Base-by-base conservation (phyloP, 2,329 filamentous ascomycete genomes). In the Exophiala viscosa region DNA sequence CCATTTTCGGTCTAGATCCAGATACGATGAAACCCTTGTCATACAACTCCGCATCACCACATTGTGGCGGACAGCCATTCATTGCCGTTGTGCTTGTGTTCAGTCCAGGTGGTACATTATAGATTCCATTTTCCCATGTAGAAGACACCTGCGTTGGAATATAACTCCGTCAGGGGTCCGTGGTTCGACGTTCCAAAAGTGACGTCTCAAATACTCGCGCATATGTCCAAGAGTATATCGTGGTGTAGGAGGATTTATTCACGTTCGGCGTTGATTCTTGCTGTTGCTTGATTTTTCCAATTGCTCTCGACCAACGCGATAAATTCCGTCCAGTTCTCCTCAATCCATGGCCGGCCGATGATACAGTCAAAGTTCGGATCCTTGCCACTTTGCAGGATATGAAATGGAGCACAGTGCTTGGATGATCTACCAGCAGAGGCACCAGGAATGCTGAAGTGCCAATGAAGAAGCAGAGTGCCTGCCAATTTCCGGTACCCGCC, bases 321-420 rank as follows among this genome's bases (percentile, higher is more conserved):
- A 31, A 59, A 59, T 28, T 53, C 53, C 14, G 17, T 14, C 50
- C 46, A 54, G 45, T 60, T 49, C n/a, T 54, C 45, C n/a, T 39
- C 33, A 23, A 60, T 58, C 58, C 58, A 60, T 17, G 48, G 52
- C 10, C 47, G 47, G 17, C 58, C 55, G 17, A 60, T 51, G 39
- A 60, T 57, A 36, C 55, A 56, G 45, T 60, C 58, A 45, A 60
- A 60, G 38, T 40, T 47, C 3, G 58, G 38, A 15, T 48, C 38
- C 11, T 35, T 32, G 34, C 44, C 48, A 18, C 34, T 38, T 10
- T 50, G 47, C 40, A 59, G 38, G 15, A 59, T 42, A 42, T 54
- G 36, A 32, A 59, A 59, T 23, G 45, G 31, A 17, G 49, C 50
- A 48, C 44, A 23, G 45, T 59, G 38, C n/a, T 38, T 18, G 18